These are phyloP conservation scores for Lactarius evosmus DNA, from an alignment of 768 basidiomycete species.

Conservation along the genomic window DNA sequence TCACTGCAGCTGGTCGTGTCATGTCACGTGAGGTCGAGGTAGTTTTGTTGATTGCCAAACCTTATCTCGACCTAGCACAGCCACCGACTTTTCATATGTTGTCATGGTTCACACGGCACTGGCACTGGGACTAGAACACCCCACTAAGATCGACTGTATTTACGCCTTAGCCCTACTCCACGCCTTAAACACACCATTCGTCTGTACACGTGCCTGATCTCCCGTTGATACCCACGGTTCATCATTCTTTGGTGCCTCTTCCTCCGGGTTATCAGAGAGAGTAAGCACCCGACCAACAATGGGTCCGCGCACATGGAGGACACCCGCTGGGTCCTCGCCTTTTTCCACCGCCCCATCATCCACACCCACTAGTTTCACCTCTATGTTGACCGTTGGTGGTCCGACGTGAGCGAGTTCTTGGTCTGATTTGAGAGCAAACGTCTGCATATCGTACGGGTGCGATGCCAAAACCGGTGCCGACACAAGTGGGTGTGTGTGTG, in stretches of 20 bases:
- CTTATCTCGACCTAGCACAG: conserved; percentile 24
- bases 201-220: conserved; percentile 34
- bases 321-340: conserved; percentile 64
- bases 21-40: conserved; percentile 23
- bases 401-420: conserved; percentile 58
- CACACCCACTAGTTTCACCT: conserved; percentile 71
- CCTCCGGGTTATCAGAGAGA: conserved; percentile 41
- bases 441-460: conserved; percentile 83
- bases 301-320: conserved; percentile 66
- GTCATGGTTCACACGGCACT: conserved; percentile 3
- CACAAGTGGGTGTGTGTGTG: conserved; percentile 57
- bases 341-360: conserved; percentile 61
- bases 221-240: conserved; percentile 35
- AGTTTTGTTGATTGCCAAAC: conserved; percentile 28
- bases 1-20: conserved; percentile 22
- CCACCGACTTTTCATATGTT: conserved; percentile 15
- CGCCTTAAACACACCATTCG: conserved; percentile 40
- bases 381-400: conserved; percentile 81
- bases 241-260: conserved; percentile 26
- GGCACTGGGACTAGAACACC: neutral
- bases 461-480: conserved; percentile 78
- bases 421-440: conserved; percentile 41
- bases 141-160: neutral
- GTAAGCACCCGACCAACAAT: conserved; percentile 56
- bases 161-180: conserved; percentile 10